Conservation (phyloP, 169 alveolate genomes). For the Perkinsus marinus region DNA sequence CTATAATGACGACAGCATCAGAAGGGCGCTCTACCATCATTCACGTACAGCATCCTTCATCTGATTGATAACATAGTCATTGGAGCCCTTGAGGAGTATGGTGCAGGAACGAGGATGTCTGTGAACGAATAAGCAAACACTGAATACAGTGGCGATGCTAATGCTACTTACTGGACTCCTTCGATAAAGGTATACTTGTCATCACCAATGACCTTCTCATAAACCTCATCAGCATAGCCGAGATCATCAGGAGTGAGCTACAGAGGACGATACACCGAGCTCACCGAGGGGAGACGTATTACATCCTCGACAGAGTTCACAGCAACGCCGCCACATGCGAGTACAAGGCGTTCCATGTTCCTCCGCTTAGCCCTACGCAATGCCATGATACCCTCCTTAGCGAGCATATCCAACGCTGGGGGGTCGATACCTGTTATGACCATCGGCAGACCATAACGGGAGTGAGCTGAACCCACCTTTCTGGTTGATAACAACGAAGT, state of each 20-base stretch:
- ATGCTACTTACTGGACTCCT: conserved; percentile 38
- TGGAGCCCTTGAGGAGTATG: conserved; percentile 89
- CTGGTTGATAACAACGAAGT: conserved; percentile 90
- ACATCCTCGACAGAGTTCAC: conserved; percentile 91
- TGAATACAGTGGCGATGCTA: too few relatives aligned
- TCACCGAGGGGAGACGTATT: background rate
- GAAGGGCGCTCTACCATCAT: background rate
- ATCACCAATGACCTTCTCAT: conserved; percentile 87
- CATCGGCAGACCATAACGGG: background rate
- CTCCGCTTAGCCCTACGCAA: conserved; percentile 93
- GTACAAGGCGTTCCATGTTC: conserved; percentile 91
- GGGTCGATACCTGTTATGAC: conserved; percentile 92
- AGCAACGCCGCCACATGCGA: conserved; percentile 97
- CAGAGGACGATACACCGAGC: background rate
- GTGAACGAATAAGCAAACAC: too few relatives aligned
- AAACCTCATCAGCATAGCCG: conserved; percentile 89
- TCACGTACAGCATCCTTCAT: conserved; percentile 3
- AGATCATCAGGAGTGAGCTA: conserved; percentile 70
- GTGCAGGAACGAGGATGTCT: conserved; percentile 89
- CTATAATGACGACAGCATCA: background rate
- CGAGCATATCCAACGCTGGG: conserved; percentile 92
- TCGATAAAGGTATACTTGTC: conserved; percentile 96
- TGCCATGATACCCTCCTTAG: conserved; percentile 92
- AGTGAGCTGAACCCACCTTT: conserved; percentile 47
- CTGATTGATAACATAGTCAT: conserved; percentile 86